Base-by-base conservation (phyloP, 1,139 yeast genomes). In the Debaryomyces nepalensis region DNA sequence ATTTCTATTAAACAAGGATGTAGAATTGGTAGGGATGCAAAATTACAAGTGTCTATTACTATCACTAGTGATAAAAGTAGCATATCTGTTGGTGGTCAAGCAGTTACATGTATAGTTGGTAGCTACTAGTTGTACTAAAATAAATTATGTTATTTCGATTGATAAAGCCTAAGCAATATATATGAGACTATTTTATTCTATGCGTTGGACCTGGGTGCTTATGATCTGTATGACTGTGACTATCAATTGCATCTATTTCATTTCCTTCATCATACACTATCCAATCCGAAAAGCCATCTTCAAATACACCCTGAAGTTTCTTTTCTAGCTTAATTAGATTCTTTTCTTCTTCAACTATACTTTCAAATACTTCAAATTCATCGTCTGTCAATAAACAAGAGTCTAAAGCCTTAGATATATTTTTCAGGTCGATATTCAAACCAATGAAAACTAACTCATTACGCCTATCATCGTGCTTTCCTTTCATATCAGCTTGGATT, bases 391-490 rank as follows among this genome's bases (percentile, higher is more conserved):
- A 48, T 40, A 73, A 56, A 46, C 77, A 71, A 4, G 54, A 40
- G 40, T 73, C 70, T 35, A 73, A 47, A 1, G 48, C 60, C 16
- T 57, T 47, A 3, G 61, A 49, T 4, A 71, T 45, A 7, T 48
- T 54, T 2, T 32, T 43, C 32, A 58, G 56, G 38, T 70, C 57
- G 5, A 72, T 52, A 5, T 58, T 54, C n/a, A 69, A 54, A 0
- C 77, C 78, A 49, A 73, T 72, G 42, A 73, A 66, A 1, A 73
- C 78, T 27, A 73, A 48, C 46, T 73, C 78, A 45, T 73, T 71
- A 30, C 75, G 57, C 36, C 77, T 59, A 45, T 73, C 77, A 3
- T 75, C 77, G 50, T 59, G 61, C 30, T 61, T 57, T 2, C 72
- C 73, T 41, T 60, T 47, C 58, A 67, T 66, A 40, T 72, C 76